These are phyloP conservation scores for Phaeosphaeriaceae sp. DNA, from an alignment of 2,329 filamentous ascomycete genomes.

Conservation along the genomic window DNA sequence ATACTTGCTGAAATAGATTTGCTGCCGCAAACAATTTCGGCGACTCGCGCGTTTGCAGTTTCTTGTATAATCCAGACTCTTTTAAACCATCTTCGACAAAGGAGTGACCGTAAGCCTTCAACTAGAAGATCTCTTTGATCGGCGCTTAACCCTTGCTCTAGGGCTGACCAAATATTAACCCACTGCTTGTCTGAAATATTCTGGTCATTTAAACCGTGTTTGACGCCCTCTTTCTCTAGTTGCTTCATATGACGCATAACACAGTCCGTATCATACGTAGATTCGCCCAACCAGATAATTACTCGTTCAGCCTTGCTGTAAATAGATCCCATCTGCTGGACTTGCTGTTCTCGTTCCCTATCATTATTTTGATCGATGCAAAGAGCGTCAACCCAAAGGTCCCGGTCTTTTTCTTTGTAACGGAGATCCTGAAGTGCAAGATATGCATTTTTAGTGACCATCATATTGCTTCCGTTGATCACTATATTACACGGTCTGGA, in stretches of 20 bases:
- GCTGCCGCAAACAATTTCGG: conserved; percentile 10
- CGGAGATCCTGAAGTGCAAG: conserved; percentile 17
- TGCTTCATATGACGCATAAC: not conserved
- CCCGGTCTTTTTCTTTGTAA: conserved; percentile 8
- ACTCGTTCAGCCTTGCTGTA: conserved; percentile 31
- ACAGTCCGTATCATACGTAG: conserved; percentile 13
- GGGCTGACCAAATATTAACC: conserved; percentile 6
- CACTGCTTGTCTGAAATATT: conserved; percentile 21
- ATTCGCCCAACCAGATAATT: conserved; percentile 34
- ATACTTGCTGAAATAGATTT: conserved; percentile 13
- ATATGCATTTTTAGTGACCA: conserved; percentile 12
- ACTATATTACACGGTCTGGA: not conserved
- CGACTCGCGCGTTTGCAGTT: conserved; percentile 21
- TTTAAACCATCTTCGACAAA: conserved; percentile 21
- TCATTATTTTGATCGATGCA: not conserved
- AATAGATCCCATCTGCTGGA: conserved; percentile 30
- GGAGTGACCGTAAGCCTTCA: conserved; percentile 5
- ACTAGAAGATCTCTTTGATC: not conserved
- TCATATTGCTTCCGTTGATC: not conserved
- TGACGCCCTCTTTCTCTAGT: conserved; percentile 11
- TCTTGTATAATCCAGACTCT: conserved; percentile 29
- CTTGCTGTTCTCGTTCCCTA: conserved; percentile 30
- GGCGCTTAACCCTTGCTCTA: not conserved
- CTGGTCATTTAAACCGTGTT: conserved; percentile 2
- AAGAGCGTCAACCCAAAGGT: conserved; percentile 34